Percentiles rank a stretch among this genome's conserved stretches.
Evolutionary conservation across 2,329 filamentous ascomycete genomes (phyloP).

Genomic region (Pestalotiopsis sp.): DNA sequence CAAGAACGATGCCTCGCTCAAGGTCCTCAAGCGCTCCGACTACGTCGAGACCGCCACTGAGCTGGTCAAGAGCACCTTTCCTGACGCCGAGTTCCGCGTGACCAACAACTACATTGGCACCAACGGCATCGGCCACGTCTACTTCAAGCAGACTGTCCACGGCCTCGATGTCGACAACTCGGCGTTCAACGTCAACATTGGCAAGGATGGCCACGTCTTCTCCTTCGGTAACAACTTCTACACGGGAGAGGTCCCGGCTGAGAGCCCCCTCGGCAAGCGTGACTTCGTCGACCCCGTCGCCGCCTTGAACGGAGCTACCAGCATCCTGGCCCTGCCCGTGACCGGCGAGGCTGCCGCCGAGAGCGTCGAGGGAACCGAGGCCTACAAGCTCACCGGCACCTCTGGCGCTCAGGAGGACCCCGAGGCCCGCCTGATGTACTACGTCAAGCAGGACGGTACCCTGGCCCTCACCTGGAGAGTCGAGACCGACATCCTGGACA

Average conservation of each 20-base stretch:
- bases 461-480: slow-evolving; percentile 59
- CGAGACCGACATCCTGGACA: slow-evolving; percentile 58
- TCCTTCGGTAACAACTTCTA: slow-evolving; percentile 56
- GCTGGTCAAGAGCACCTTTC: slow-evolving; percentile 42
- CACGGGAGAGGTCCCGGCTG: slow-evolving; percentile 45
- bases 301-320: slow-evolving; percentile 44
- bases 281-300: slow-evolving; percentile 44
- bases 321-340: slow-evolving; percentile 42
- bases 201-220: slow-evolving; percentile 55
- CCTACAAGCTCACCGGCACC: slow-evolving; percentile 49
- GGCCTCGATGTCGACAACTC: slow-evolving; percentile 64
- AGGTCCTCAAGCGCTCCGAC: slow-evolving; percentile 32
- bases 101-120: slow-evolving; percentile 56
- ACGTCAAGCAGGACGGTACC: slow-evolving; percentile 48
- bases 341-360: slow-evolving; percentile 43
- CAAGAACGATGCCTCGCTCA: slow-evolving; percentile 24
- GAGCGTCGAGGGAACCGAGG: slow-evolving; percentile 37
- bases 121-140: slow-evolving; percentile 59
- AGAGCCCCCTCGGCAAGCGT: slow-evolving; percentile 42
- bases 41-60: slow-evolving; percentile 48
- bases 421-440: slow-evolving; percentile 58
- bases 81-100: slow-evolving; percentile 50
- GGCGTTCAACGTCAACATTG: slow-evolving; percentile 63
- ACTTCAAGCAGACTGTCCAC: slow-evolving; percentile 62
- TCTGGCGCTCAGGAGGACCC: slow-evolving; percentile 54